Conservation (phyloP, 2,329 filamentous ascomycete species). For the Pestalotiopsis sp. region DNA sequence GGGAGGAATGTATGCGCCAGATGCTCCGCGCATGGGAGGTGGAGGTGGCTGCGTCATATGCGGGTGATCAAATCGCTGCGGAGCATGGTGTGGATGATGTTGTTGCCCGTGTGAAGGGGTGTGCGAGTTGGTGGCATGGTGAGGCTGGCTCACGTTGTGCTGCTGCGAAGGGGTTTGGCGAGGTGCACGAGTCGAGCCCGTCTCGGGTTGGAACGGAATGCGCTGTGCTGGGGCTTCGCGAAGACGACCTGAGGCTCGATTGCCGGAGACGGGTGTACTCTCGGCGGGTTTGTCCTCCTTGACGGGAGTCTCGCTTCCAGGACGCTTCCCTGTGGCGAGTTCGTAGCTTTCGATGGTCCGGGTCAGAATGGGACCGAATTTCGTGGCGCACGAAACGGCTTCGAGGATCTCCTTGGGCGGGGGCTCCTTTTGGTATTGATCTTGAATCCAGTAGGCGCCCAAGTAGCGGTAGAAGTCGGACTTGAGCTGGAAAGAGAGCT, state of each 20-base stretch:
- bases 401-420: constrained; percentile 89
- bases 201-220: constrained; percentile 84
- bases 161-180: constrained; percentile 58
- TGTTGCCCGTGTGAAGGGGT: constrained; percentile 21
- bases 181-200: constrained; percentile 64
- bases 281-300: constrained; percentile 62
- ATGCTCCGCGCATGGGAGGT: constrained; percentile 36
- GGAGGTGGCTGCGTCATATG: constrained; percentile 35
- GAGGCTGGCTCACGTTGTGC: constrained; percentile 32
- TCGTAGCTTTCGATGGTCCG: constrained; percentile 79
- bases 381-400: constrained; percentile 74
- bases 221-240: constrained; percentile 84
- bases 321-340: constrained; percentile 52
- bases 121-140: constrained; percentile 22
- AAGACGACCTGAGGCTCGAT: constrained; percentile 65
- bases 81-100: constrained; percentile 26
- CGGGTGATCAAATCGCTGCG: constrained; percentile 32
- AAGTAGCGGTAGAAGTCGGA: constrained; percentile 89
- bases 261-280: constrained; percentile 51
- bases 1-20: constrained; percentile 52
- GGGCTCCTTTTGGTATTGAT: constrained; percentile 76
- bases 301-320: constrained; percentile 62
- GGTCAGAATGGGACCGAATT: constrained; percentile 77
- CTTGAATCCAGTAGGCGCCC: constrained; percentile 83
- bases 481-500: constrained; percentile 86